Percentiles rank a stretch among this genome's conserved stretches.
Evolutionary conservation across 257 asterid species (phyloP).

Genomic region (Agastache rugosa): DNA sequence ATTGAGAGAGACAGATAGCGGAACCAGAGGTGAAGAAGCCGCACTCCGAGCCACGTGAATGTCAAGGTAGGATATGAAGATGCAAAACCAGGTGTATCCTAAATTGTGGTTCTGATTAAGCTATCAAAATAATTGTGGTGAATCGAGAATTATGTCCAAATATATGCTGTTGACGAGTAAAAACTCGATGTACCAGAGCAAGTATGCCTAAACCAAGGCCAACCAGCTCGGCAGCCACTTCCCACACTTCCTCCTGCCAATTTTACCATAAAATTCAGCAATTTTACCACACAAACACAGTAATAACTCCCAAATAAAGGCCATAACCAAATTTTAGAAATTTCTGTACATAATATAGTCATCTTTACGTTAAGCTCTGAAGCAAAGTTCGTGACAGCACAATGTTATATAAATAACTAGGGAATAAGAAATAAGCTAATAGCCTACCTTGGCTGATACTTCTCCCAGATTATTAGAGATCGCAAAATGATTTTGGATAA

Average conservation of each 20-base stretch:
- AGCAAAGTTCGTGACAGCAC: slow-evolving; percentile 3
- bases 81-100: slow-evolving; percentile 81
- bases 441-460: slow-evolving; percentile 85
- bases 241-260: slow-evolving; percentile 98
- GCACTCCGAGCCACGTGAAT: slow-evolving; percentile 74
- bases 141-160: slow-evolving; percentile 32
- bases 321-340: neutral
- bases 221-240: slow-evolving; percentile 92
- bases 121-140: slow-evolving; percentile 40
- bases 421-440: slow-evolving; percentile 10
- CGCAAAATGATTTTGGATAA: slow-evolving; percentile 95
- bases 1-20: slow-evolving; percentile 90
- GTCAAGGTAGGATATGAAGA: slow-evolving; percentile 68
- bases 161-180: slow-evolving; percentile 21
- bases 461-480: slow-evolving; percentile 87
- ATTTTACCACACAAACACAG: slow-evolving; percentile 13
- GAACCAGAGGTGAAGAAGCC: slow-evolving; percentile 91
- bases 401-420: slow-evolving; percentile 1
- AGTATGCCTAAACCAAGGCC: slow-evolving; percentile 91
- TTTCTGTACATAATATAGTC: slow-evolving; percentile 5
- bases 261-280: slow-evolving; percentile 38
- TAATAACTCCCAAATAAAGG: slow-evolving; percentile 19
- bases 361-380: slow-evolving; percentile 21
- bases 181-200: slow-evolving; percentile 65
- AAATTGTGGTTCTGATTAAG: slow-evolving; percentile 49